Evolutionary conservation across 306 rosid species (phyloP), one percentile per base, ranked within the genome.

Genomic region (Sesbania bispinosa): DNA sequence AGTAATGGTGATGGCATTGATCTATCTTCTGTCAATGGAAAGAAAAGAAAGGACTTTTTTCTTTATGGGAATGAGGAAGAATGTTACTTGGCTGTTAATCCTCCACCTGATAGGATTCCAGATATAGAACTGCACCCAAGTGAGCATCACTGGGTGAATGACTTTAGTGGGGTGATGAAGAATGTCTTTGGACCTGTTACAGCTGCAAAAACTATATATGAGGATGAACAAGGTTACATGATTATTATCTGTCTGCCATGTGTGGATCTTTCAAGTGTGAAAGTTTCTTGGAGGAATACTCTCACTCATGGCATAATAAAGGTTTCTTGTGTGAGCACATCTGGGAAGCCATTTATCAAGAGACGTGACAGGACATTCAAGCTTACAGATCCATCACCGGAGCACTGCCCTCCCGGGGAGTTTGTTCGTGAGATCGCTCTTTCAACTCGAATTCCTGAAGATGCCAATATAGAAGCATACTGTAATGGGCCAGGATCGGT

Each of bases 331-430:
- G 76, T 77, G 70, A 81, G 88, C 78, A 81, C 82, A 55, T 86
- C 88, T 36, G 53, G 90, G 47, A 71, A 67, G 62, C 86, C 82
- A 42, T 73, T 84, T 20, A 83, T 86, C 66, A 81, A 79, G 83
- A 79, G 90, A 61, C 79, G 50, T 43, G 90, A 83, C 41, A 79
- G 90, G 66, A 86, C 86, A 47, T 86, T 84, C 82, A 84, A 84
- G 85, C 88, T 86, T 55, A 76, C 86, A 16, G 90, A 86, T 67
- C 86, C 86, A 7, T 74, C 73, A 0, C 70, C 90, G 0, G 90
- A 86, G 83, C 90, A 86, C 79, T 84, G 86, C 45, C 90, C 90
- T 16, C 86, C 86, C 1, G 90, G 88, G 27, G 86, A 86, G 43
- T 84, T 86, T 48, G 82, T 84, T 33, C 78, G 90, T 42, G 90